Conservation (phyloP, 441 rosid species). For the Brassica balearica region DNA sequence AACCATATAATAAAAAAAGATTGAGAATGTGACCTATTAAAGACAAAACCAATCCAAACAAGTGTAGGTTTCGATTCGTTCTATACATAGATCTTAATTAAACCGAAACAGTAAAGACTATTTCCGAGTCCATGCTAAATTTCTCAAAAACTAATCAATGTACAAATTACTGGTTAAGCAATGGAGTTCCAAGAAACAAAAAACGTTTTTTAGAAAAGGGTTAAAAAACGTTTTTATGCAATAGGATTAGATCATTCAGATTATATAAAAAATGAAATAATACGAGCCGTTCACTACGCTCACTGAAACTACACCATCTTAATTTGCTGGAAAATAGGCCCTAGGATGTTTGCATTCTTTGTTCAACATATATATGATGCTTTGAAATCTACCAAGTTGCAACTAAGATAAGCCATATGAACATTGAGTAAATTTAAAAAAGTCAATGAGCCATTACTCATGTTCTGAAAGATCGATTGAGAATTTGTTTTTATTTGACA, state of each 20-base stretch:
- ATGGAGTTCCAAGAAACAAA: neutral
- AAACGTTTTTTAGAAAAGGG: no score
- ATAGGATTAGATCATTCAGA: neutral
- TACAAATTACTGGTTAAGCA: neutral
- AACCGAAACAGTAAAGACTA: neutral
- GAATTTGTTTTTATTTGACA: constrained; percentile 38
- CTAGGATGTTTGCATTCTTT: neutral
- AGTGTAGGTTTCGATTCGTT: neutral
- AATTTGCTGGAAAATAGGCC: constrained; percentile 5
- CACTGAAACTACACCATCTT: neutral
- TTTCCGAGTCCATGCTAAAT: neutral
- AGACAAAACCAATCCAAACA: no score
- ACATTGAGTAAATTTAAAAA: neutral
- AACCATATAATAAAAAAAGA: neutral
- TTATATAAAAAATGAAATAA: neutral
- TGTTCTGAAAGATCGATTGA: constrained; percentile 17
- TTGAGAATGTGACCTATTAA: neutral
- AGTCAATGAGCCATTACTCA: constrained; percentile 38
- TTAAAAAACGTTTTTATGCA: neutral
- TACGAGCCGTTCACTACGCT: no score
- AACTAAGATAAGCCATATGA: constrained; percentile 6
- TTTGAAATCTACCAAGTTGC: constrained; percentile 19
- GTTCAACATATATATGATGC: neutral
- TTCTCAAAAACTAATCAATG: neutral
- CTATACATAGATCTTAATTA: neutral